Evolutionary conservation across 495 filamentous ascomycete species (phyloP).

Genomic region (Annulohypoxylon stygium): DNA sequence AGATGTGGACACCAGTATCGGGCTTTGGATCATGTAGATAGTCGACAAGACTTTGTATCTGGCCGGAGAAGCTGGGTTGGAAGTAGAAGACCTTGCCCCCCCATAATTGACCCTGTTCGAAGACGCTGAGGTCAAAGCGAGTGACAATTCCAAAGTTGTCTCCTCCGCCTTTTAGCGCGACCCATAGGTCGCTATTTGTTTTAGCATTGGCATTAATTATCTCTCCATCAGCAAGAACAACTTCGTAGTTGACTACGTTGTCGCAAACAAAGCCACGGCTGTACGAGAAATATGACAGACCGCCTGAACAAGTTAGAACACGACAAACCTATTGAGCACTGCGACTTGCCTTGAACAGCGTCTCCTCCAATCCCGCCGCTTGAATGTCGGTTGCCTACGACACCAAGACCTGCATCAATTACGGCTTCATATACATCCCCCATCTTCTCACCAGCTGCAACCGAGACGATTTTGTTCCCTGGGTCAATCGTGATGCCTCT

Average conservation of each 20-base stretch:
- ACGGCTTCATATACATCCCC: background rate
- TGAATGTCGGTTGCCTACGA: constrained; percentile 1
- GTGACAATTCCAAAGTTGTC: constrained; percentile 38
- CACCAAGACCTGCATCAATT: background rate
- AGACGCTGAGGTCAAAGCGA: constrained; percentile 16
- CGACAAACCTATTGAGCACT: background rate
- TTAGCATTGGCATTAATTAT: constrained; percentile 59
- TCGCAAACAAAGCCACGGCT: background rate
- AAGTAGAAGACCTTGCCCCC: constrained; percentile 17
- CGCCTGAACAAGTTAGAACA: background rate
- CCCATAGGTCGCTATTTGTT: constrained; percentile 64
- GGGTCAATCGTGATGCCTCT: background rate
- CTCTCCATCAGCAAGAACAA: constrained; percentile 63
- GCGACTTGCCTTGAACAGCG: background rate
- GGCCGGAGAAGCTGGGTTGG: background rate
- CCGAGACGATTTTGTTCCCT: background rate
- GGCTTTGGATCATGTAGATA: constrained; percentile 5
- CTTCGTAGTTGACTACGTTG: constrained; percentile 48
- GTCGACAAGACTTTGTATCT: background rate
- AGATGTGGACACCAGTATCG: background rate
- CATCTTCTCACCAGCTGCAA: background rate
- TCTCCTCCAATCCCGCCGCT: background rate
- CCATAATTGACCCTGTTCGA: constrained; percentile 19
- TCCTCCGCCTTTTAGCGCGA: constrained; percentile 65
- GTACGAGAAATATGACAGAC: background rate